A percentile compares a stretch with the other conserved stretches of the same genome.
Conservation (phyloP, 225 moss, liverwort and hornwort genomes). For the Asterella californica region DNA sequence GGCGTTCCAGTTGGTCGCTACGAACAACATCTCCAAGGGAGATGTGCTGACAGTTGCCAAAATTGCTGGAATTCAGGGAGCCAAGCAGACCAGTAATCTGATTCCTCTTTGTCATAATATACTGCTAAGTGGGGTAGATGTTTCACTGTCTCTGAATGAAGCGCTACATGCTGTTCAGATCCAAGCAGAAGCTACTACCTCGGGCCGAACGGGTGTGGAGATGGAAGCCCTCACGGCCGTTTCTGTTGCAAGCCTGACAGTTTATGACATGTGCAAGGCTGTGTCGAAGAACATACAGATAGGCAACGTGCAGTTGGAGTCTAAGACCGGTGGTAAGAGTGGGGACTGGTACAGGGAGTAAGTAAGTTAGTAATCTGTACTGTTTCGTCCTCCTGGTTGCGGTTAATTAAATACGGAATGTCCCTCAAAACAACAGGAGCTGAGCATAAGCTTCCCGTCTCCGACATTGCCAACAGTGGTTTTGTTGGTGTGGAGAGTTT, state of each 20-base stretch:
- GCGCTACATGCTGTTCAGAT: slow-evolving; percentile 61
- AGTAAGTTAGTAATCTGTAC: too few relatives aligned
- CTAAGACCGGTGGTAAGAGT: slow-evolving; percentile 83
- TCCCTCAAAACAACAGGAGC: too few relatives aligned
- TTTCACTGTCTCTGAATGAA: slow-evolving; percentile 55
- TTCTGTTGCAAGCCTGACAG: slow-evolving; percentile 74
- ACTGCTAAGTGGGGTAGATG: slow-evolving; percentile 63
- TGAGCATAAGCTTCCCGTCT: too few relatives aligned
- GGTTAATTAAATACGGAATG: too few relatives aligned
- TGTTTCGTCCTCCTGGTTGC: too few relatives aligned
- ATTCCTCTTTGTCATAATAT: slow-evolving; percentile 87
- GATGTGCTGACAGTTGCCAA: slow-evolving; percentile 90
- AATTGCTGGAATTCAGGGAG: slow-evolving; percentile 79
- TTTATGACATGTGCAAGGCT: slow-evolving; percentile 98
- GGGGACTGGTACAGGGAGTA: slow-evolving; percentile 63
- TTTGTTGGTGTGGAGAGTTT: too few relatives aligned
- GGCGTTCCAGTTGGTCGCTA: slow-evolving; percentile 66
- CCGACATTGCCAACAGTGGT: too few relatives aligned
- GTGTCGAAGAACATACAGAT: slow-evolving; percentile 76
- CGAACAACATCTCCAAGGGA: slow-evolving; percentile 74
- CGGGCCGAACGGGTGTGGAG: slow-evolving; percentile 87
- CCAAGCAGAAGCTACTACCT: slow-evolving; percentile 55
- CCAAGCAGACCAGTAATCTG: slow-evolving; percentile 75
- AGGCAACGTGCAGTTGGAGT: slow-evolving; percentile 60
- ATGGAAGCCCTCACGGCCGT: slow-evolving; percentile 98